Base-by-base conservation (phyloP, 768 basidiomycete species). In the Leccinum incarnatum region DNA sequence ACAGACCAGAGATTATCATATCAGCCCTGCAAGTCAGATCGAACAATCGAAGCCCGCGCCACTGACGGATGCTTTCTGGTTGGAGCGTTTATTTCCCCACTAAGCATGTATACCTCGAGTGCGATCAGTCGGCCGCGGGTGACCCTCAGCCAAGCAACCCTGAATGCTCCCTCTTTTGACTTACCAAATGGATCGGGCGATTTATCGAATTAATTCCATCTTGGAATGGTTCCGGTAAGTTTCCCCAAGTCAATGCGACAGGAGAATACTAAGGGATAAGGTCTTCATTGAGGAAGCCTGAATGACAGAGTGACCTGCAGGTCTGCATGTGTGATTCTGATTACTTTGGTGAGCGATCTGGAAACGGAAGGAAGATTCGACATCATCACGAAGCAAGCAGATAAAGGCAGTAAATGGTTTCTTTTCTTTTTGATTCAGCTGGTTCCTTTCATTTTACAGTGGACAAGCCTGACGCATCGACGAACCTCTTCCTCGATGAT, bases 361-460 rank as follows among this genome's bases (percentile, higher is more conserved):
- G 62, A 56, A 30, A 64, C 60, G 50, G 50, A 53, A 57, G 14
- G 21, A 46, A 12, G 12, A 63, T 67, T 57, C 55, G 80, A 79
- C 67, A 14, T 65, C 30, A 30, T 79, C 74, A 10, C 78, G 75
- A 34, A 79, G 67, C 0, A 72, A 67, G 81, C 81, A 83, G 11
- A 81, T 57, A 54, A 81, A 77, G 69, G 47, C 73, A 75, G 17
- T 46, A 48, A 52, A 67, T 71, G 51, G 60, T 68, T 36, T 62
- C 55, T 30, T 57, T 59, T 54, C 64, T 53, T 49, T 56, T 67
- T 32, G 46, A 56, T 40, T 63, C 64, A 25, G n/a, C 19, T 2
- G 5, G 27, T 34, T 46, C 15, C 8, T 19, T 17, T 57, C 15
- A 21, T 40, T 64, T 54, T 49, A 30, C 5, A 36, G 7, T 36